Evolutionary conservation across 345 rosid genomes (phyloP), one percentile per base, ranked within the genome.

Genomic region (Syzygium jambos): DNA sequence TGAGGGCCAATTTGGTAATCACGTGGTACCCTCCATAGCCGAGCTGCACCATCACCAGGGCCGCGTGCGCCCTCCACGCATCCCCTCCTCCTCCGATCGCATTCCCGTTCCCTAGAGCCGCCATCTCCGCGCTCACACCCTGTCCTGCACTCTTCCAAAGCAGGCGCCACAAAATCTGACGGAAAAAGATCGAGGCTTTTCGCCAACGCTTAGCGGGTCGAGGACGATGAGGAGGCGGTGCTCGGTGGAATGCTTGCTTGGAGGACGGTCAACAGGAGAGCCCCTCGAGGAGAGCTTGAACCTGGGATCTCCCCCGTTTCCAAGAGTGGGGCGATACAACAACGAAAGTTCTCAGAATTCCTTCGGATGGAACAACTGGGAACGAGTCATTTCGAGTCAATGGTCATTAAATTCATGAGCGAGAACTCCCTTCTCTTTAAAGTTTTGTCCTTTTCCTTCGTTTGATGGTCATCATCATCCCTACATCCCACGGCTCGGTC

Each of bases 1-100:
- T 95, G 86, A 98, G 98, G 86, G 99, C 99, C 27, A 96, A 94
- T 93, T 96, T 98, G 82, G 99, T 96, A 83, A 98, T 94, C 27
- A 98, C 99, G 88, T 98, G 99, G 90, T 98, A 96, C 27, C 99
- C 99, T 55, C 99, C 99, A 84, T 91, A 88, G 91, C 95, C 87
- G 53, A 98, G 92, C 93, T 98, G 99, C 77, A 96, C 98, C 90
- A 95, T n/a, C 56, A 93, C 98, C 99, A 98, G 91, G 85, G 97
- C 94, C 52, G 92, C 87, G 86, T 98, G 99, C 5, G 99, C 99
- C 90, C 65, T 89, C 93, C 92, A 59, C 22, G 89, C 91, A 30
- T 95, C 97, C 86, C 89, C 98, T 59, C 87, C 90, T 46, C 23
- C 90, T 30, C 86, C 92, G 84, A 11, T 41, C 82, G 49, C 82